phyloP scores from a whole-genome alignment of 1,284 basidiomycete genomes.

The Trichosporon coremiiforme region DNA sequence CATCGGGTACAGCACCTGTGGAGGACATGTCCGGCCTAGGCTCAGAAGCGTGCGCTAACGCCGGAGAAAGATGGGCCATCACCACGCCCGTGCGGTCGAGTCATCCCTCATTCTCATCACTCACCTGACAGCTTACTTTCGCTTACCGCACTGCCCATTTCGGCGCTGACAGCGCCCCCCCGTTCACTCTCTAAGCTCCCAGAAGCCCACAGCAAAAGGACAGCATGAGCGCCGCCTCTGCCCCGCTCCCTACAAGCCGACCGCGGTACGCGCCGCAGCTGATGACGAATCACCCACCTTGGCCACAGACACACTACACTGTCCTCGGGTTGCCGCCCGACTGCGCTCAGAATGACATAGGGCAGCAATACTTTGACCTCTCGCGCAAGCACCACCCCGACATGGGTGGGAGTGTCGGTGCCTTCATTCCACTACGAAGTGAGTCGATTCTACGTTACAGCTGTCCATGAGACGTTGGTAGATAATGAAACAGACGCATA shows the following conservation, averaged over 20 bases:
- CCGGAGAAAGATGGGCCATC: neutral
- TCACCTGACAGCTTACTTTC: neutral
- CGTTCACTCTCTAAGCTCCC: too few relatives aligned
- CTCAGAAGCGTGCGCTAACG: neutral
- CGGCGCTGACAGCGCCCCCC: too few relatives aligned
- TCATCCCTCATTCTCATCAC: neutral
- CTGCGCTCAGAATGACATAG: neutral
- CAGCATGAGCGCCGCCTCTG: neutral
- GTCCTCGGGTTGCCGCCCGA: neutral
- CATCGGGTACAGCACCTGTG: neutral
- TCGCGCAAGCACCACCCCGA: neutral
- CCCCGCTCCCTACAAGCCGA: neutral
- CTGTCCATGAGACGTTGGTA: too few relatives aligned
- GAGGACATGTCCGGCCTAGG: neutral
- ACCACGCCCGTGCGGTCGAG: neutral
- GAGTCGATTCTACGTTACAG: neutral
- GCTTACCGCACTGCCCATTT: neutral
- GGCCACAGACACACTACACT: conserved; percentile 5
- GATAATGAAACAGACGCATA: neutral
- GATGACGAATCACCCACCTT: neutral
- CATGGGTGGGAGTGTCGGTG: neutral
- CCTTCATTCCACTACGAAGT: neutral
- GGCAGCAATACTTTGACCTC: neutral
- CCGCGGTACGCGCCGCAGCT: neutral
- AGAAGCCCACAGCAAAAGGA: too few relatives aligned